Evolutionary conservation across 768 basidiomycete species (phyloP), one percentile per base, ranked within the genome.

Genomic region (Podaxis sp.): DNA sequence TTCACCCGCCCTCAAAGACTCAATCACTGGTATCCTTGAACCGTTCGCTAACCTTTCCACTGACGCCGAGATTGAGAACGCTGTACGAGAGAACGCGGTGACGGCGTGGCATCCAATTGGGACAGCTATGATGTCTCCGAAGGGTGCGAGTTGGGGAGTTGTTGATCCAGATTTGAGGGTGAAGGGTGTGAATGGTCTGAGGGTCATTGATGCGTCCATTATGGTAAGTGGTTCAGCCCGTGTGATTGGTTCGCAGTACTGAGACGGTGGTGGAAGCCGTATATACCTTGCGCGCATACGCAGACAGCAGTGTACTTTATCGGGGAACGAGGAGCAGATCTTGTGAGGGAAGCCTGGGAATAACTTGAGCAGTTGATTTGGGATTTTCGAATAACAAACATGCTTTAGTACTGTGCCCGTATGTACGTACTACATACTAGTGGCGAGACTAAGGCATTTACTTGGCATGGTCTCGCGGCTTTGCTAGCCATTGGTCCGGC

Each of bases 161-260:
- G 73, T 78, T 1, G 72, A 77, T 64, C 72, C 77, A 4, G 70
- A 77, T 63, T 66, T 81, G 50, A 64, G 54, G 26, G 75, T 80
- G 4, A 78, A 80, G 60, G 72, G 72, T 0, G 68, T 71, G 0
- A 44, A 38, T 2, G 78, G 75, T 3, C 56, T 80, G 56, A 70
- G 78, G 6, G 65, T 80, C 28, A 74, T 80, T 13, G 77, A 80
- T 68, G 74, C 74, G 5, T 76, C 75, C 20, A 70, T 71, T 59
- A 62, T 75, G 63, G 77, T 76, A 57, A 64, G 73, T 67, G 38
- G 26, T 51, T 46, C 11, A 0, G 0, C 20, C 6, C 44, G 6
- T 46, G 20, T 46, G 44, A 12, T 10, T 3, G 1, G 26, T 4
- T 50, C 22, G 26, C 2, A 1, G 12, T 50, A 22, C 38, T 57